Evolutionary conservation across 352 stramenopile genomes (phyloP), one percentile per base, ranked within the genome.

Genomic region (Aphanomyces astaci): DNA sequence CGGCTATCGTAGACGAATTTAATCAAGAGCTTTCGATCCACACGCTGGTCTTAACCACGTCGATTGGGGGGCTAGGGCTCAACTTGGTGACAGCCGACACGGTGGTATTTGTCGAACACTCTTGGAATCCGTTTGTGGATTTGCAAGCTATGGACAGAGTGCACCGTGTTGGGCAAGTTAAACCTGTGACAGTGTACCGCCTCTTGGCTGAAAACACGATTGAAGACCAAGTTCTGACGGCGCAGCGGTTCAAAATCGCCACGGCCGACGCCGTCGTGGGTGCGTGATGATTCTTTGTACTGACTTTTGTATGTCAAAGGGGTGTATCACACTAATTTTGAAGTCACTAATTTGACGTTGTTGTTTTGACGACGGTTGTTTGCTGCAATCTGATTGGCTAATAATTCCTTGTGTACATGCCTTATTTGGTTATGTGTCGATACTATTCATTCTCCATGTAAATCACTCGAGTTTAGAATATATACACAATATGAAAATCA

Each of bases 61-160:
- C 87, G 33, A 86, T 98, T 30, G 97, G 97, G 19, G 94, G 95
- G 0, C 73, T 99, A 4, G 97, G 97, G 22, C 84, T 99, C 5
- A 99, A 98, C 64, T 81, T 99, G 49, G 98, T 94, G 5, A 90
- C 87, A 11, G 96, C 96, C 3, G 94, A 98, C 75, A 98, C 90
- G 0, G 96, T 99, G 9, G 96, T 99, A 39, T 98, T 99, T 71
- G 72, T 99, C 0, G 97, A 99, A 75, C 92, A 98, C 66, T 94
- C 97, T 60, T 99, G 96, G 94, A 99, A 99, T 71, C 97, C 97
- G 22, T 95, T 97, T 72, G 87, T 97, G 33, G 96, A 99, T 73
- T 49, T 98, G 45, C 93, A 98, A 71, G 92, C 89, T 11, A 97
- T 95, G 86, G 86, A 95, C 71, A 77, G 86, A 32, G 84, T 82